Percentiles rank a stretch among this genome's conserved stretches.
Conservation (phyloP, 2,329 filamentous ascomycete genomes). For the Neoscytalidium dimidiatum region DNA sequence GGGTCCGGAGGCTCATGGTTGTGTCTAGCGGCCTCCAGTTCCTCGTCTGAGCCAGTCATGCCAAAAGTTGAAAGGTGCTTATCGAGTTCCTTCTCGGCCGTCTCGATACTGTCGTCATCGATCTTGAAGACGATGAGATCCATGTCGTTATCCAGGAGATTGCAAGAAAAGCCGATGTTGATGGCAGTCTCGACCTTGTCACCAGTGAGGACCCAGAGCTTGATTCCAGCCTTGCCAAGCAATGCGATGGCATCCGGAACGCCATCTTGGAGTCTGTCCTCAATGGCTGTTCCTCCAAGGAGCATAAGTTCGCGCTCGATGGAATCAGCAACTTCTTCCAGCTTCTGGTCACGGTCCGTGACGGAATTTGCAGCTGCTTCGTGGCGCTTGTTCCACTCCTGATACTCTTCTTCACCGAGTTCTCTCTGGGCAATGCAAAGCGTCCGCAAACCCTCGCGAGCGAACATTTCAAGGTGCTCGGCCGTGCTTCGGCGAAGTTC, state of each 20-base stretch:
- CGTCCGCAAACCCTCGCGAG: conserved; percentile 89
- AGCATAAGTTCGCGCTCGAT: conserved; percentile 90
- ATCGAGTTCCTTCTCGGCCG: conserved; percentile 72
- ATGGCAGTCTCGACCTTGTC: conserved; percentile 99
- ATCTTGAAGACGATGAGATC: conserved; percentile 89
- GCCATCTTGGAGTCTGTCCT: conserved; percentile 94
- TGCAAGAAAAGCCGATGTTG: conserved; percentile 99
- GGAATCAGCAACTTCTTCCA: conserved; percentile 83
- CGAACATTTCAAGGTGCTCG: conserved; percentile 95
- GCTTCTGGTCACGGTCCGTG: conserved; percentile 84
- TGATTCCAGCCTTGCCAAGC: conserved; percentile 90
- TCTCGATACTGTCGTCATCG: conserved; percentile 68
- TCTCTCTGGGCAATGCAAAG: conserved; percentile 88
- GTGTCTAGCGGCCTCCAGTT: conserved; percentile 74
- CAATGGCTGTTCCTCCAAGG: conserved; percentile 92
- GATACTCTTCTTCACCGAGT: conserved; percentile 80
- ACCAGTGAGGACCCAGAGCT: conserved; percentile 96
- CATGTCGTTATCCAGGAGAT: conserved; percentile 96
- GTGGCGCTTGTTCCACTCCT: conserved; percentile 81
- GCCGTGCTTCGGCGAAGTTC: conserved; percentile 82
- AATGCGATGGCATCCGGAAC: conserved; percentile 94
- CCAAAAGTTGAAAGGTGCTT: conserved; percentile 71
- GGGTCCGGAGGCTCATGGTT: conserved; percentile 84
- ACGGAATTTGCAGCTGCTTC: conserved; percentile 84
- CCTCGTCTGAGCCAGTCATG: conserved; percentile 81